Percentiles rank a stretch among this genome's conserved stretches.
These are phyloP conservation scores for Pseudogymnoascus sp. DNA, from an alignment of 2,329 filamentous ascomycete genomes.

Conservation along the genomic window DNA sequence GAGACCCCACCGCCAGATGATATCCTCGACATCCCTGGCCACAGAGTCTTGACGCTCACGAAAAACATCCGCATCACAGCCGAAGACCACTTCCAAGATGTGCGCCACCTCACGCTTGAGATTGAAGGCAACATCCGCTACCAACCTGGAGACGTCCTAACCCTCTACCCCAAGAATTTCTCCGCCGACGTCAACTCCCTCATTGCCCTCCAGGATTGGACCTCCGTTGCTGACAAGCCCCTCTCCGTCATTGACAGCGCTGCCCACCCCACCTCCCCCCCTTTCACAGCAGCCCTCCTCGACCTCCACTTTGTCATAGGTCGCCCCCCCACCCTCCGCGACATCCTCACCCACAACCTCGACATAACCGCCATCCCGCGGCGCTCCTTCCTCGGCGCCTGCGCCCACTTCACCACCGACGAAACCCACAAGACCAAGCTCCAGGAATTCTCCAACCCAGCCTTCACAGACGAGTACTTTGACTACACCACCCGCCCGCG, in stretches of 20 bases:
- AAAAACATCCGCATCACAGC: constrained; percentile 71
- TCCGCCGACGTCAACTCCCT: constrained; percentile 69
- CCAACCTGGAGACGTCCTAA: constrained; percentile 70
- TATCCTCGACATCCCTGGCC: background rate
- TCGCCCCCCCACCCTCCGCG: constrained; percentile 48
- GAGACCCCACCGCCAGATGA: background rate
- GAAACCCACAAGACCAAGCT: constrained; percentile 70
- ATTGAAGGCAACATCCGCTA: constrained; percentile 34
- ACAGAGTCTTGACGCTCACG: constrained; percentile 42
- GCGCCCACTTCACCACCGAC: constrained; percentile 67
- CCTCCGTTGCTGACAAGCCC: constrained; percentile 57
- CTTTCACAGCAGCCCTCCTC: constrained; percentile 27
- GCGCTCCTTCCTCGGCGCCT: constrained; percentile 72
- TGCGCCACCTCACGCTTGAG: constrained; percentile 65
- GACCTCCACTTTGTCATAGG: constrained; percentile 30
- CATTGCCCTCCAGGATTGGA: constrained; percentile 73
- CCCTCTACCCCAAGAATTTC: constrained; percentile 83
- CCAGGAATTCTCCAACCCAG: constrained; percentile 70
- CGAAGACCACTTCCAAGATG: constrained; percentile 80
- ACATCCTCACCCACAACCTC: constrained; percentile 70
- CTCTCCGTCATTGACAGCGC: constrained; percentile 43
- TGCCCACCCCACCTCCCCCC: constrained; percentile 16
- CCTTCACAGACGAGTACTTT: constrained; percentile 83
- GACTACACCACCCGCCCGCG: constrained; percentile 90
- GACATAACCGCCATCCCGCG: constrained; percentile 87